Conservation (phyloP, 169 alveolate genomes). For the Amoebophrya sp. region DNA sequence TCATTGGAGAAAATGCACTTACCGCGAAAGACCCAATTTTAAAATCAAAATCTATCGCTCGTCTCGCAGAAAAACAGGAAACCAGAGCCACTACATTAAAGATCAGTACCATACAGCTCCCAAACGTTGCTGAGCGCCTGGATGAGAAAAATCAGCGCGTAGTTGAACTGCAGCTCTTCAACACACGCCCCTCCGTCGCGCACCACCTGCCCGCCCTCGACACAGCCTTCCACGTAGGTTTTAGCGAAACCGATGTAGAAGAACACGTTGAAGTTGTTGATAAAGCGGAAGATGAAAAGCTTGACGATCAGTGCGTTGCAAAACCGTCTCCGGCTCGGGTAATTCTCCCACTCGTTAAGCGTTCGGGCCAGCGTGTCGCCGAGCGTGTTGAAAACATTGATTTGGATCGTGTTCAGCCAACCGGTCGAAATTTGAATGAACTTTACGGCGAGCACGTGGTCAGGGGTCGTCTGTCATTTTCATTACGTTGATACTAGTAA, state of each 20-base stretch:
- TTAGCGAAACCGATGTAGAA: constrained; percentile 1
- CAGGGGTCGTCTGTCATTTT: neutral
- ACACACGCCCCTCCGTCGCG: neutral
- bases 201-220: neutral
- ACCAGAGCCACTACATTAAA: too few relatives aligned
- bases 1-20: too few relatives aligned
- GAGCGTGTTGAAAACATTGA: neutral
- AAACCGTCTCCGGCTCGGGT: neutral
- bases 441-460: neutral
- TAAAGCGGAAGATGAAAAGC: neutral
- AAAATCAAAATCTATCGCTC: too few relatives aligned
- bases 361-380: neutral
- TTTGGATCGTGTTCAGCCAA: neutral
- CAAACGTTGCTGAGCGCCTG: constrained; percentile 8
- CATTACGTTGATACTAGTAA: too few relatives aligned
- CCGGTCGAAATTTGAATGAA: neutral
- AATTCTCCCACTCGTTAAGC: neutral
- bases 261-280: constrained; percentile 17
- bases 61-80: too few relatives aligned
- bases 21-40: too few relatives aligned
- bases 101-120: neutral
- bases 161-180: constrained; percentile 10
- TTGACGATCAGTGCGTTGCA: neutral
- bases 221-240: neutral
- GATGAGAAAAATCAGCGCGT: neutral